Conservation (phyloP, 345 rosid genomes). For the Eucalyptus caleyi region DNA sequence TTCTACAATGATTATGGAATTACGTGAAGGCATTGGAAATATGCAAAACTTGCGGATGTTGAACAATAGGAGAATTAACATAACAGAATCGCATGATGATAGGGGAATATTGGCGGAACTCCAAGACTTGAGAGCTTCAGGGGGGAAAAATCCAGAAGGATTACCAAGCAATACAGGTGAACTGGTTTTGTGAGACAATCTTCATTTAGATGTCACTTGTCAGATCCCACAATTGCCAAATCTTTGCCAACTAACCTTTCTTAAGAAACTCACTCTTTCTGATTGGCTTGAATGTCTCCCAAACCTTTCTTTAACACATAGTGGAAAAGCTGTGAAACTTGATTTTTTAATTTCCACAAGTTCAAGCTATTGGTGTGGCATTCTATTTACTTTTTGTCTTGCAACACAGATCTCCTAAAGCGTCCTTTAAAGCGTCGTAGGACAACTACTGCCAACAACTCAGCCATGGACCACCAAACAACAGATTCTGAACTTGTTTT, state of each 20-base stretch:
- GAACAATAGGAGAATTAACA: no score
- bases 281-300: rapidly evolving
- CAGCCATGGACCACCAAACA: conserved; percentile 55
- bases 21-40: background rate
- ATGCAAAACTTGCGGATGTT: background rate
- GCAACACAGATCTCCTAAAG: conserved; percentile 34
- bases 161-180: no score
- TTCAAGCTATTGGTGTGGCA: background rate
- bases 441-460: conserved; percentile 38
- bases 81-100: rapidly evolving
- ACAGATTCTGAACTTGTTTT: conserved; percentile 54
- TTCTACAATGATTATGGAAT: rapidly evolving
- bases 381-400: background rate
- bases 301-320: rapidly evolving
- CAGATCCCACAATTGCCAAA: rapidly evolving
- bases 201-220: background rate
- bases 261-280: background rate
- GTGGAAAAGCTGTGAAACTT: background rate
- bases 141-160: background rate
- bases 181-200: rapidly evolving
- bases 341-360: background rate
- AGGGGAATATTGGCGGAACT: no score
- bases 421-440: conserved; percentile 8
- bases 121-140: background rate
- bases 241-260: background rate